Evolutionary conservation across 1,139 yeast genomes (phyloP), one percentile per base, ranked within the genome.

Genomic region (Nakaseomyces kungkrabaensis): DNA sequence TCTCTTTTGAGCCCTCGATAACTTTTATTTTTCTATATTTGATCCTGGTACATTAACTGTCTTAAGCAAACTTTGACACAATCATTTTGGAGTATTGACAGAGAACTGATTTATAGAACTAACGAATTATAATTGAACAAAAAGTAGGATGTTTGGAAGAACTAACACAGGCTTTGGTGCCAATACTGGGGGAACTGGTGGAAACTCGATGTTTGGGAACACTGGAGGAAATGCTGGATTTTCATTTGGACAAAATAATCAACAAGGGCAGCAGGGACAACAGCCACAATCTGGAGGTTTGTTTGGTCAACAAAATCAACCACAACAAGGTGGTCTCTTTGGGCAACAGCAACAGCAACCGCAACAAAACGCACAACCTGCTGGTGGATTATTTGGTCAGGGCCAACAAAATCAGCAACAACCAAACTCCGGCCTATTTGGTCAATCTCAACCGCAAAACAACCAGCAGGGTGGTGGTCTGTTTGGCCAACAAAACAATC

Each of bases 291-390:
- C 42, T 5, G 42, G 41, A 37, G 72, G 72, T 4, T 55, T 67
- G 40, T 70, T 71, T 58, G 60, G 60, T 47, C 54, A 52, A 54
- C 55, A 57, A 26, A 43, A 37, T 37, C 49, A 46, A 53, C 47
- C 44, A 56, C 48, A 47, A 52, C 31, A 29, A 29, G 31, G 31
- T 9, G 50, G 17, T 48, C 34, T 41, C 8, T 27, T 27, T 5
- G 34, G 34, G 2, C 36, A 17, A 17, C 22, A 33, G 25, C n/a
- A 11, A 51, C 25, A 33, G 25, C n/a, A 11, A 51, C 25, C 64
- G 62, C 8, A 67, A 71, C 2, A 54, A 67, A 37, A 68, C 68
- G 54, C 72, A 73, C 48, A 62, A 46, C 52, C 47, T 47, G 37
- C 37, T 6, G 48, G 49, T 22, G 49, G 52, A 25, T 29, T 45